phyloP scores from a whole-genome alignment of 495 filamentous ascomycete genomes.

The Sabuloglossum arenarium region DNA sequence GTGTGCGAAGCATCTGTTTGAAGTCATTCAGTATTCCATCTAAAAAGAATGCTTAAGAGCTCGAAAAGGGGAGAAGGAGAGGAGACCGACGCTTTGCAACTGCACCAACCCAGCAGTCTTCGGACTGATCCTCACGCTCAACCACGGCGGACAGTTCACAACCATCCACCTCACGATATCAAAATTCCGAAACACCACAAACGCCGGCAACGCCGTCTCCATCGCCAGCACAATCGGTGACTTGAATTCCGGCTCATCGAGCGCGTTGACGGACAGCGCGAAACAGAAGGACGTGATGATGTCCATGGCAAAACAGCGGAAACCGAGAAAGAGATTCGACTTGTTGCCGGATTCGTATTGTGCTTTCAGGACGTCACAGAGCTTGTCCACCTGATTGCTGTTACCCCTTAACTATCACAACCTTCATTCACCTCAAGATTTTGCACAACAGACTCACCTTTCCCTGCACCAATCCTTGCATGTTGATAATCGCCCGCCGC shows the following conservation, averaged over 20 bases:
- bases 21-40: too few relatives aligned
- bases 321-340: conserved; percentile 16
- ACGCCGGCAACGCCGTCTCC: conserved; percentile 9
- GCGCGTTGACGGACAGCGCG: conserved; percentile 13
- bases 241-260: conserved; percentile 15
- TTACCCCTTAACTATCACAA: not conserved
- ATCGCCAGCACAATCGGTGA: conserved; percentile 17
- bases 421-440: too few relatives aligned
- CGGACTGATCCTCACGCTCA: conserved; percentile 14
- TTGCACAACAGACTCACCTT: conserved; percentile 10
- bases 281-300: conserved; percentile 22
- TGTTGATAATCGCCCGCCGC: conserved; percentile 11
- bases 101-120: conserved; percentile 14
- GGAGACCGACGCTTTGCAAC: conserved; percentile 9
- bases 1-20: conserved; percentile 10
- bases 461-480: conserved; percentile 17
- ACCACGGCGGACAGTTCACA: conserved; percentile 13
- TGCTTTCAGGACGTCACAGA: conserved; percentile 11
- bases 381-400: conserved; percentile 9
- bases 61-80: too few relatives aligned
- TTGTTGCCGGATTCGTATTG: conserved; percentile 3
- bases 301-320: conserved; percentile 20
- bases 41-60: too few relatives aligned
- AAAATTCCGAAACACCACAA: conserved; percentile 17
- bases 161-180: conserved; percentile 13